Evolutionary conservation across 495 filamentous ascomycete species (phyloP).

Genomic region (Trichoderma parareesei): DNA sequence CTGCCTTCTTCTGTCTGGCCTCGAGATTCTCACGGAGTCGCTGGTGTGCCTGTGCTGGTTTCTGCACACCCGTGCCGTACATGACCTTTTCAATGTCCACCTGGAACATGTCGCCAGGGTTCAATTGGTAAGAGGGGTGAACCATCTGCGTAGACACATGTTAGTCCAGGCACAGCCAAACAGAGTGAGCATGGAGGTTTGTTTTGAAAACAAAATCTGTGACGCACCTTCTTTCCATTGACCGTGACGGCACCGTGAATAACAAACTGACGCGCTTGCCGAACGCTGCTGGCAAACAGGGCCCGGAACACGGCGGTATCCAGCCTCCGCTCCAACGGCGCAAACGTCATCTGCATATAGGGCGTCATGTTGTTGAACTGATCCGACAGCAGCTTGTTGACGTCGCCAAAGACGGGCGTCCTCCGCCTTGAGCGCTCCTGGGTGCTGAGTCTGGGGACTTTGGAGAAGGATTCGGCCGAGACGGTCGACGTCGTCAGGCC

Average conservation of each 20-base stretch:
- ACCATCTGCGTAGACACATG: constrained; percentile 56
- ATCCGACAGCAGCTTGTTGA: constrained; percentile 1
- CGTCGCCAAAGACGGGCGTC: neutral
- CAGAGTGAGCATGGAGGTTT: no score
- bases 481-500: constrained; percentile 33
- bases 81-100: constrained; percentile 84
- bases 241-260: constrained; percentile 89
- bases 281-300: constrained; percentile 87
- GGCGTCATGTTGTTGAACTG: constrained; percentile 42
- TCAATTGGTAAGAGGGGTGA: constrained; percentile 88
- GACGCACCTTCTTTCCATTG: constrained; percentile 85
- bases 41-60: constrained; percentile 45
- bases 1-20: constrained; percentile 6
- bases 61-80: constrained; percentile 60
- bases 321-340: constrained; percentile 79
- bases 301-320: constrained; percentile 89
- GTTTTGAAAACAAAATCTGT: neutral
- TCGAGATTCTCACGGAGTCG: neutral
- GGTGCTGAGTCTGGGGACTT: neutral
- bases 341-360: constrained; percentile 89
- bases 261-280: constrained; percentile 90
- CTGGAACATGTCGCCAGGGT: constrained; percentile 96
- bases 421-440: constrained; percentile 8
- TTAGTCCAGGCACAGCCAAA: neutral
- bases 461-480: constrained; percentile 7